Conservation (phyloP, 768 basidiomycete species). For the Trametes punicea region DNA sequence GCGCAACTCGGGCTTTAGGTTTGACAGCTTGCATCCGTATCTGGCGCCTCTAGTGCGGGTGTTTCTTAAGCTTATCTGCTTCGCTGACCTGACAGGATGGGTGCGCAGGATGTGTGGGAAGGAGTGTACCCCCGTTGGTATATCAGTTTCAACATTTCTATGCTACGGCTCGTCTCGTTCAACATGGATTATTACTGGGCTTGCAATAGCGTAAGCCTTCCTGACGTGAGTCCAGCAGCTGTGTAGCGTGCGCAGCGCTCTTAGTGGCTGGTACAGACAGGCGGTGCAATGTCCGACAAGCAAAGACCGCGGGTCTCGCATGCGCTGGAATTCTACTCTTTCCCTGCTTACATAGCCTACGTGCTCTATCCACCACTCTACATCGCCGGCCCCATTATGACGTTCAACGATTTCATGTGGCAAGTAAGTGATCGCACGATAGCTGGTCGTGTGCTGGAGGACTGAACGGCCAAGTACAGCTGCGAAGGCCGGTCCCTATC, state of each 20-base stretch:
- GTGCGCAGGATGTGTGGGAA: constrained; percentile 52
- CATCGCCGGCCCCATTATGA: constrained; percentile 93
- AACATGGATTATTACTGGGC: constrained; percentile 94
- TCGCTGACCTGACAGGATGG: constrained; percentile 4
- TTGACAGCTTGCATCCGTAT: constrained; percentile 49
- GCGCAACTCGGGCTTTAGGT: constrained; percentile 67
- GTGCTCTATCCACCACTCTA: constrained; percentile 92
- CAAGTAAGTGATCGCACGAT: constrained; percentile 54
- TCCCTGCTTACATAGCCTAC: constrained; percentile 76
- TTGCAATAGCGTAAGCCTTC: constrained; percentile 36
- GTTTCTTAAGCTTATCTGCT: neutral
- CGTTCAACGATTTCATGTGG: constrained; percentile 94
- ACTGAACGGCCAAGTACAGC: constrained; percentile 37
- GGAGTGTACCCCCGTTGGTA: constrained; percentile 93
- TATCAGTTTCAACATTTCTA: constrained; percentile 92
- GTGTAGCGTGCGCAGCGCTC: neutral
- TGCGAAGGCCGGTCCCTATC: constrained; percentile 55
- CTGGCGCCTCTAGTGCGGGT: constrained; percentile 60
- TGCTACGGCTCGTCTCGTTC: constrained; percentile 90
- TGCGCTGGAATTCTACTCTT: constrained; percentile 56
- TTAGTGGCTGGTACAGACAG: constrained; percentile 23
- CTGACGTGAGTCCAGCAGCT: constrained; percentile 39
- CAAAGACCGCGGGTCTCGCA: constrained; percentile 58
- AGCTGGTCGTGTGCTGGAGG: neutral
- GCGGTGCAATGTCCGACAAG: constrained; percentile 46